phyloP scores from a whole-genome alignment of 345 rosid species.

The Acer campestre region DNA sequence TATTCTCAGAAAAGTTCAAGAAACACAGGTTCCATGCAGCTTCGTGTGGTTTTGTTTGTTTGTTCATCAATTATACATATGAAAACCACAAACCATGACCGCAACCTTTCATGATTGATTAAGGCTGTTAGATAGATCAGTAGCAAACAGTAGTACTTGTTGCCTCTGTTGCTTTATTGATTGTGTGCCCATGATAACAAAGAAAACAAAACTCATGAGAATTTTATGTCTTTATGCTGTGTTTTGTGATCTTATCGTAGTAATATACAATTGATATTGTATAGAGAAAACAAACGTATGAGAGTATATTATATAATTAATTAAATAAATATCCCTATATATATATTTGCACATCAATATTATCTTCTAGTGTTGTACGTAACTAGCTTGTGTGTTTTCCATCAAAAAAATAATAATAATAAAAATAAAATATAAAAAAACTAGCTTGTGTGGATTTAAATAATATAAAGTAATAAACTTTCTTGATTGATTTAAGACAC shows the following conservation, averaged over 20 bases:
- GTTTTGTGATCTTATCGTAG: not conserved
- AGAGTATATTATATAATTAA: not conserved
- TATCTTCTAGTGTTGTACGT: not conserved
- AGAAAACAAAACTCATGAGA: not conserved
- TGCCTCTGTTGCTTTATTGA: too few relatives aligned
- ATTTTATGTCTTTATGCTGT: not conserved
- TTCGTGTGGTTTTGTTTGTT: slow-evolving; percentile 41
- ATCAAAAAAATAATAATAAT: too few relatives aligned
- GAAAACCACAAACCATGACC: not conserved
- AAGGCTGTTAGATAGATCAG: not conserved
- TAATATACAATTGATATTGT: not conserved
- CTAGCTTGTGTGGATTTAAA: not conserved
- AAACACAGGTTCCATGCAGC: slow-evolving; percentile 50
- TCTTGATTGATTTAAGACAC: not conserved
- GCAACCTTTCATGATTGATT: not conserved
- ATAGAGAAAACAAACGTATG: not conserved
- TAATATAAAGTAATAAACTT: too few relatives aligned
- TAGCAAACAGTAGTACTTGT: not conserved
- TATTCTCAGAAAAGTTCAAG: slow-evolving; percentile 22
- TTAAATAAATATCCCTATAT: too few relatives aligned
- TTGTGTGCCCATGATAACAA: not conserved
- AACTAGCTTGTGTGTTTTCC: too few relatives aligned
- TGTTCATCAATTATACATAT: slow-evolving; percentile 20
- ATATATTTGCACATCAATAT: not conserved
- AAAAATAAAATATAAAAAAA: too few relatives aligned